Evolutionary conservation across 31 red algal species (phyloP), one percentile per base, ranked within the genome.

Genomic region (Odonthalia washingtoniensis): DNA sequence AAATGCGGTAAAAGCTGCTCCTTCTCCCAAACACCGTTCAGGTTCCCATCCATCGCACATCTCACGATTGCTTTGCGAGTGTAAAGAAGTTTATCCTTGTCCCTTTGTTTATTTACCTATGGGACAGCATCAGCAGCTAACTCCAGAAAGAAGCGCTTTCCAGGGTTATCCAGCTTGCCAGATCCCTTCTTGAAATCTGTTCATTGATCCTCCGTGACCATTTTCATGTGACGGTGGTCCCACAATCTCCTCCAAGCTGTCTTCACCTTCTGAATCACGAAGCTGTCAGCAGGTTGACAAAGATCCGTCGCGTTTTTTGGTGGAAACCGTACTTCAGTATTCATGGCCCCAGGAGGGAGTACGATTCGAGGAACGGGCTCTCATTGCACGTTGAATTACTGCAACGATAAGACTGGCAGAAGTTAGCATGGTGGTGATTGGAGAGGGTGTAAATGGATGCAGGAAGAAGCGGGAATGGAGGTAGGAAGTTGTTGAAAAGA

Each of bases 221-320:
- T 31, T 17, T 28, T 31, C 27, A 0, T 31, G 18, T 57, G 44
- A 24, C 0, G 26, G 39, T 44, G 18, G 14, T 78, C 74, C 38
- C 74, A 78, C 16, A 33, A 21, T 16, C 42, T 52, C 16, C 74
- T 17, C 74, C 74, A 78, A 14, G 74, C 74, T 14, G 18, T 0
- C 57, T 78, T 78, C 21, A 78, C 57, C 18, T 0, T 78, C 74
- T 78, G 74, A 28, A 78, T 78, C 12, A 78, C 40, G 38, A 78
- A 78, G 57, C 39, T n/a, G 74, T 78, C 74, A 16, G 39, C 33
- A 16, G 40, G 74, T 32, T 78, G 74, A 14, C 44, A 33, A 17
- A 78, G 0, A 57, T 78, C 39, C 0, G 74, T 78, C 0, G 74
- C 74, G 38, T 60, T 60, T 17, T 33, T 33, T 44, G 74, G 74